phyloP scores from a whole-genome alignment of 164 flowering plant genomes.

The Akebia trifoliata region DNA sequence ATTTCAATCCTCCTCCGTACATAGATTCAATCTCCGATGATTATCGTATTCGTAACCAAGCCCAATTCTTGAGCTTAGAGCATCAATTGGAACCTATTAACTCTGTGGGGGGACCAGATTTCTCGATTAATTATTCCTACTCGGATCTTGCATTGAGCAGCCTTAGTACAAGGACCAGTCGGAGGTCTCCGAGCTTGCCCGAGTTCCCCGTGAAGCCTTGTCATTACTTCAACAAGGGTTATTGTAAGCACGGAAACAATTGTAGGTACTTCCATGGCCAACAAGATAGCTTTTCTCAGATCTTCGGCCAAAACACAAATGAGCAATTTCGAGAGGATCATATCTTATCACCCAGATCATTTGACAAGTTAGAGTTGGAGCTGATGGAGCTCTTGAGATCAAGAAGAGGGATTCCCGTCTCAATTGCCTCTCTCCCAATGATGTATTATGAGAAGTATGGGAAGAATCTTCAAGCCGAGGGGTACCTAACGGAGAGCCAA shows the following conservation, averaged over 20 bases:
- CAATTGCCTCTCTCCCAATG: constrained; percentile 84
- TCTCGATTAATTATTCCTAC: constrained; percentile 26
- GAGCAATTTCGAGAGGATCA: constrained; percentile 45
- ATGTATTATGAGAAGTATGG: constrained; percentile 75
- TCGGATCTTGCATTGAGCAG: constrained; percentile 34
- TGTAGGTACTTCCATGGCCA: constrained; percentile 75
- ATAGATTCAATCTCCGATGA: constrained; percentile 35
- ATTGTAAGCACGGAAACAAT: constrained; percentile 71
- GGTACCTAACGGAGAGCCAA: constrained; percentile 91
- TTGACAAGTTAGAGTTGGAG: constrained; percentile 71
- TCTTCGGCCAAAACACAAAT: constrained; percentile 22
- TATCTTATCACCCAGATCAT: constrained; percentile 52
- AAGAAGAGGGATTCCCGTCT: constrained; percentile 64
- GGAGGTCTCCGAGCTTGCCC: constrained; percentile 31
- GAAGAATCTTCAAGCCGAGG: constrained; percentile 70
- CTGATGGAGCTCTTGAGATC: constrained; percentile 62
- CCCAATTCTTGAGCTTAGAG: constrained; percentile 41
- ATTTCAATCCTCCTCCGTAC: constrained; percentile 24
- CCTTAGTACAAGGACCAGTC: constrained; percentile 25
- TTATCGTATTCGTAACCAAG: constrained; percentile 28
- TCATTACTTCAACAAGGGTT: constrained; percentile 69
- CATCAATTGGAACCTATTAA: constrained; percentile 42
- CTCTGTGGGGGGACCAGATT: constrained; percentile 16
- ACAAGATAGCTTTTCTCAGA: constrained; percentile 37
- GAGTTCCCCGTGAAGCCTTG: constrained; percentile 55